Evolutionary conservation across 768 basidiomycete genomes (phyloP).

Genomic region (Amylocystis lapponica): DNA sequence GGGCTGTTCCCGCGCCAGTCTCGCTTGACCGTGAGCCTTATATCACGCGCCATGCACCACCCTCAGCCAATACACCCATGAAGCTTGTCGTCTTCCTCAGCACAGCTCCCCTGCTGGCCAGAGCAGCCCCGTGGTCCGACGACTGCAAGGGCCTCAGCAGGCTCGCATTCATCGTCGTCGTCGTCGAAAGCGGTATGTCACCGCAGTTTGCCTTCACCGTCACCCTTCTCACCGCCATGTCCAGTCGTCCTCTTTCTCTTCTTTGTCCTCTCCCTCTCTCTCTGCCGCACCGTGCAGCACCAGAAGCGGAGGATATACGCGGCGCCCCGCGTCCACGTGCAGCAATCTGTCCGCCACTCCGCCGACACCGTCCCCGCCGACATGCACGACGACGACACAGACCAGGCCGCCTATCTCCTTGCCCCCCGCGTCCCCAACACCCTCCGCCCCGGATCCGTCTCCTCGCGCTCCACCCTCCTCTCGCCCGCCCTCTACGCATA

Average conservation of each 20-base stretch:
- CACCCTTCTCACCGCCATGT: neutral
- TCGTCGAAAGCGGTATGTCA: neutral
- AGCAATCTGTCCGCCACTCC: too few species aligned
- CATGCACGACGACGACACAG: too few species aligned
- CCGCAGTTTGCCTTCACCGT: neutral
- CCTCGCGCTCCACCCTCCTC: neutral
- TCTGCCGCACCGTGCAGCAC: neutral
- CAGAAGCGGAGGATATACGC: neutral
- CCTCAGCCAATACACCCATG: too few species aligned
- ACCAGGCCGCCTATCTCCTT: too few species aligned
- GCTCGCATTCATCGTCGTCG: neutral
- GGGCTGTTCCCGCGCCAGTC: neutral
- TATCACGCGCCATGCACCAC: neutral
- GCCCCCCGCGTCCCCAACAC: neutral
- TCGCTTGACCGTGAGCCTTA: neutral
- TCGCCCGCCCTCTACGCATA: constrained; percentile 4
- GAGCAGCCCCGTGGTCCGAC: constrained; percentile 1
- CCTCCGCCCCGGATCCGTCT: constrained; percentile 1
- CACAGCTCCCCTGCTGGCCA: neutral
- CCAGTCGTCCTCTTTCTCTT: constrained; percentile 1
- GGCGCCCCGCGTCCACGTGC: neutral
- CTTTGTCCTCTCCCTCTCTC: neutral
- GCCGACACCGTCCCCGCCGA: too few species aligned
- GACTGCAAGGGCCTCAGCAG: constrained; percentile 1
- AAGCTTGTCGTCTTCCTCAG: neutral